Evolutionary conservation across 495 filamentous ascomycete genomes (phyloP), one percentile per base, ranked within the genome.

Genomic region (Arthonia radiata): DNA sequence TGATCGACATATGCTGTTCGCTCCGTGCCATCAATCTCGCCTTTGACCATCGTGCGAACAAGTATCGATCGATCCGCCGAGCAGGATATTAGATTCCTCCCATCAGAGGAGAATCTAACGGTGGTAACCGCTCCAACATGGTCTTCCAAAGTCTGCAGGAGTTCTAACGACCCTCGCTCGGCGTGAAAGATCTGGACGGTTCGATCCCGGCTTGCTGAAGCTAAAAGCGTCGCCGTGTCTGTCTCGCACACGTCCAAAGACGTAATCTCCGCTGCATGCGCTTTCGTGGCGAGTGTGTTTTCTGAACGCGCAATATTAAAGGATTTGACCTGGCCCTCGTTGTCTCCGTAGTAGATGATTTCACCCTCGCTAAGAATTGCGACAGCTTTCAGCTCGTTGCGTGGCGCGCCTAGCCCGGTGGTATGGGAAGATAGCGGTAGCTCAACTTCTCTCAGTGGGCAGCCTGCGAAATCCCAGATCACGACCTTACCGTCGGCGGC

Each of bases 41-140:
- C 67, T 4, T 67, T 64, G 9, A 77, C 64, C n/a, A 78, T 50
- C 18, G 83, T 68, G 28, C 81, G 64, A 9, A 89, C 52, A 16
- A 82, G 61, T 21, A 90, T 50, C 1, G 79, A 86, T 17, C 86
- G 69, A 43, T 97, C 89, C 13, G 78, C 58, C 14, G 86, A 91
- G 39, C 71, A 77, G 5, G 89, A 92, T 13, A 93, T 48, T 13
- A 97, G 48, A 28, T 59, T 70, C 36, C 73, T 52, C 12, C 68
- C 71, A 31, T 66, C 50, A 18, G 67, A 50, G 5, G 64, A 46
- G 37, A 78, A 73, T 6, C 67, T 40, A 16, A 80, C 37, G 13
- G 64, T 54, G 13, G 49, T 63, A 8, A 82, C 69, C 22, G 64
- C 64, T 1, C 67, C 73, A 11, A 71, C 68, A 42, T 82, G 75